phyloP scores from a whole-genome alignment of 805 yeast species.

The Limtongia smithiae region DNA sequence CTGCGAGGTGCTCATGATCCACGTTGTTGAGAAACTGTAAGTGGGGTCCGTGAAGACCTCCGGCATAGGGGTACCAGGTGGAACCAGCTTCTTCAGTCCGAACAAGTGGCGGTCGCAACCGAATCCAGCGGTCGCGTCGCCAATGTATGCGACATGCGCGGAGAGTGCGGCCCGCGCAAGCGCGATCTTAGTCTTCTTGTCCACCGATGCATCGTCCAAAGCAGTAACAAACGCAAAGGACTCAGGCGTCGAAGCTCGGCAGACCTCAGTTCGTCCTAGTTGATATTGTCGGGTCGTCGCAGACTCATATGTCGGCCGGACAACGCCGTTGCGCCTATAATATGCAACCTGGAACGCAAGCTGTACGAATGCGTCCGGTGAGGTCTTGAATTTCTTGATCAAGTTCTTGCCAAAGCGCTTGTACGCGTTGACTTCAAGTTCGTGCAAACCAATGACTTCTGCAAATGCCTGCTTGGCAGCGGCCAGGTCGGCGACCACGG shows the following conservation, averaged over 20 bases:
- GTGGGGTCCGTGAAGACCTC: constrained; percentile 72
- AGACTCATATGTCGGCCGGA: constrained; percentile 90
- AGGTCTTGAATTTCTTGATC: constrained; percentile 76
- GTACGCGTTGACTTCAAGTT: constrained; percentile 74
- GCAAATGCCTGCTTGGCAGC: constrained; percentile 57
- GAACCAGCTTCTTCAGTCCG: constrained; percentile 73
- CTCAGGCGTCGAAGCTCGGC: constrained; percentile 75
- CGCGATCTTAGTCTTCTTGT: constrained; percentile 54
- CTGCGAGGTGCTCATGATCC: constrained; percentile 90
- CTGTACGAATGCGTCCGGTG: constrained; percentile 93
- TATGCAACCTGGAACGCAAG: constrained; percentile 88
- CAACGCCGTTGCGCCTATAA: constrained; percentile 72
- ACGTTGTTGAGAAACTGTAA: constrained; percentile 68
- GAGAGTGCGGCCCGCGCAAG: constrained; percentile 69
- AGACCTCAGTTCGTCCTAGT: constrained; percentile 92
- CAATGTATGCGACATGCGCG: constrained; percentile 70
- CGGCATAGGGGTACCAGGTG: constrained; percentile 56
- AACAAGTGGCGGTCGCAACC: constrained; percentile 94
- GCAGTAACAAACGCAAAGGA: constrained; percentile 66
- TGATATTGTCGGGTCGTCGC: constrained; percentile 89
- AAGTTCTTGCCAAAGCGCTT: constrained; percentile 80
- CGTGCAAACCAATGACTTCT: constrained; percentile 59
- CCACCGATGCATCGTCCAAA: constrained; percentile 57
- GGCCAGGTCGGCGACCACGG: constrained; percentile 49
- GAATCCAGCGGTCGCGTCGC: constrained; percentile 74